Conservation (phyloP, 208 protist species). For the Acanthamoeba culbertsoni region DNA sequence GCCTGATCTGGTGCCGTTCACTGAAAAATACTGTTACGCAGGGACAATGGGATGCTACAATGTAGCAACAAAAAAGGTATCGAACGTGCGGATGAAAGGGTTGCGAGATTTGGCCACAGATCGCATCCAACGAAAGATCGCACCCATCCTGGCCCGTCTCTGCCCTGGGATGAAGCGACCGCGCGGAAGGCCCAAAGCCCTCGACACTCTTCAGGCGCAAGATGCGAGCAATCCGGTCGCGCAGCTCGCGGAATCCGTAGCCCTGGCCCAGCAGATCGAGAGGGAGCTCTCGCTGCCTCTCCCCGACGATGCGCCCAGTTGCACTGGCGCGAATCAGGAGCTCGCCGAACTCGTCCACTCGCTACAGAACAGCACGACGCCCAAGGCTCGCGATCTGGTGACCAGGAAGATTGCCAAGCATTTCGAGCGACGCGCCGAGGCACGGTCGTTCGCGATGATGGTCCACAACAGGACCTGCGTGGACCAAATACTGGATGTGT, state of each 20-base stretch:
- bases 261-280: background rate
- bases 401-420: conserved; percentile 20
- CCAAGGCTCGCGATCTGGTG: background rate
- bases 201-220: background rate
- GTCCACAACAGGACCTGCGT: background rate
- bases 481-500: background rate
- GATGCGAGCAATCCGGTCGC: background rate
- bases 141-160: background rate
- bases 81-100: background rate
- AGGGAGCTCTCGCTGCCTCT: background rate
- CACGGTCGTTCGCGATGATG: background rate
- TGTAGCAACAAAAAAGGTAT: background rate
- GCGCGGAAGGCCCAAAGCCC: background rate
- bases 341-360: background rate
- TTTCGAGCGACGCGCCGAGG: background rate
- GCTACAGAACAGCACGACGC: background rate
- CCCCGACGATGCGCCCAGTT: too few species aligned
- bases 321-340: background rate
- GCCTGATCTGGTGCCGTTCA: too few species aligned
- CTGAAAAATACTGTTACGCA: too few species aligned
- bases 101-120: background rate
- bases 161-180: background rate
- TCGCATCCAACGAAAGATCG: background rate
- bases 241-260: background rate
- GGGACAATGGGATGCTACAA: background rate